Evolutionary conservation across 352 stramenopile genomes (phyloP).

Genomic region (Globisporangium radiosum): DNA sequence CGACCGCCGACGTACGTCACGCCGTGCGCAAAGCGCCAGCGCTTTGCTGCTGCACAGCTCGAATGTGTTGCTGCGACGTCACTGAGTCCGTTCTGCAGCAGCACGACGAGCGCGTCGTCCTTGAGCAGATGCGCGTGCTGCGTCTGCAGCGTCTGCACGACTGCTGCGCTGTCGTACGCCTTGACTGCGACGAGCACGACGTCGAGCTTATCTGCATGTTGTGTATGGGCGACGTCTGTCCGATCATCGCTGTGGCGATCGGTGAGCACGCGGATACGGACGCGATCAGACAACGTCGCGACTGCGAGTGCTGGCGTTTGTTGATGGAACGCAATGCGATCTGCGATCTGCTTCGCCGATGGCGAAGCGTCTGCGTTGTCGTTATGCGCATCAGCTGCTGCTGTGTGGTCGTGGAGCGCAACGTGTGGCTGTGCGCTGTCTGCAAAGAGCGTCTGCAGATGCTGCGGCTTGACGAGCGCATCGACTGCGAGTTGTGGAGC

Average conservation of each 20-base stretch:
- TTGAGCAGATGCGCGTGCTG: conserved; percentile 27
- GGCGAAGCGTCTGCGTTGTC: neutral
- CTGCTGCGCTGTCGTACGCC: conserved; percentile 42
- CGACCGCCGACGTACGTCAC: conserved; percentile 66
- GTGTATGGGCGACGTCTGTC: neutral
- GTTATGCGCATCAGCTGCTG: conserved; percentile 1
- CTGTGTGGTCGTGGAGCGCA: conserved; percentile 6
- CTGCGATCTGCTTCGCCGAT: neutral
- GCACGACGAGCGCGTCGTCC: conserved; percentile 42
- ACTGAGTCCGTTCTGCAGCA: conserved; percentile 66
- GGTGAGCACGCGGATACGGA: conserved; percentile 32
- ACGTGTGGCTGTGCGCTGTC: conserved; percentile 1
- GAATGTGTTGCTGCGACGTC: conserved; percentile 18
- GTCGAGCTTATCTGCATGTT: conserved; percentile 25
- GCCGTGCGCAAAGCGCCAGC: conserved; percentile 42
- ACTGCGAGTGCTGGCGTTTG: neutral
- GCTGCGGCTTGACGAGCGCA: conserved; percentile 42
- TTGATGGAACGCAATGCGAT: neutral
- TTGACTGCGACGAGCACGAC: conserved; percentile 65
- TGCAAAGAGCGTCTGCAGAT: conserved; percentile 21
- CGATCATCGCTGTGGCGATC: neutral
- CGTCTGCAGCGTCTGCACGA: conserved; percentile 30
- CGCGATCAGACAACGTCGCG: conserved; percentile 9
- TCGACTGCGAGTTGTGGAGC: conserved; percentile 21
- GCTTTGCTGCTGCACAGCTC: neutral